A percentile compares a stretch with the other conserved stretches of the same genome.
Conservation (phyloP, 345 rosid species). For the Lumnitzera racemosa region DNA sequence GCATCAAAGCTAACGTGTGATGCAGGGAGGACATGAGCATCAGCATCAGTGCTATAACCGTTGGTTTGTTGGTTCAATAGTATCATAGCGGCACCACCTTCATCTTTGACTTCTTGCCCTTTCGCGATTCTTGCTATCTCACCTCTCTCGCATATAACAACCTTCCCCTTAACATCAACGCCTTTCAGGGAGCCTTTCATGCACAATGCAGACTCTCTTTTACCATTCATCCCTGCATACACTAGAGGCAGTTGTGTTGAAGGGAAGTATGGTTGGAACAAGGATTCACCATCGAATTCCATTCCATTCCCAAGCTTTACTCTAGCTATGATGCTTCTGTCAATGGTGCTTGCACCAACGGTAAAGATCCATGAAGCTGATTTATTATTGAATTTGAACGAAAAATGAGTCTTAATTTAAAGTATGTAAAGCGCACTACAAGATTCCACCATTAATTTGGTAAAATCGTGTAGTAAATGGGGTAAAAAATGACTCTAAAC, state of each 20-base stretch:
- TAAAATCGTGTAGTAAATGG: too few species aligned
- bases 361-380: conserved; percentile 67
- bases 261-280: conserved; percentile 36
- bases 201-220: conserved; percentile 17
- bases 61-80: conserved; percentile 20
- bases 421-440: too few species aligned
- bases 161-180: conserved; percentile 26
- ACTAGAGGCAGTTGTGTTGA: conserved; percentile 28
- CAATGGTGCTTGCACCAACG: conserved; percentile 49
- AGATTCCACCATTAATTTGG: too few species aligned
- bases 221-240: conserved; percentile 27
- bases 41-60: conserved; percentile 30
- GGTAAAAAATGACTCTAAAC: too few species aligned
- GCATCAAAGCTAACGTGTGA: conserved; percentile 25
- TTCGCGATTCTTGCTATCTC: conserved; percentile 23
- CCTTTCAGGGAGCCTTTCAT: conserved; percentile 17
- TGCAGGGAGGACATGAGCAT: conserved; percentile 40
- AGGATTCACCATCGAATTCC: conserved; percentile 43
- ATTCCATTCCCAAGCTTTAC: conserved; percentile 32
- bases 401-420: too few species aligned
- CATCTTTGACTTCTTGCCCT: conserved; percentile 37
- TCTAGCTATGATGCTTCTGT: conserved; percentile 39
- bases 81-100: conserved; percentile 44
- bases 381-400: too few species aligned
- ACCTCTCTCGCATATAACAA: conserved; percentile 41